These are phyloP conservation scores for Claviceps citrina DNA, from an alignment of 2,329 filamentous ascomycete genomes.

Conservation along the genomic window DNA sequence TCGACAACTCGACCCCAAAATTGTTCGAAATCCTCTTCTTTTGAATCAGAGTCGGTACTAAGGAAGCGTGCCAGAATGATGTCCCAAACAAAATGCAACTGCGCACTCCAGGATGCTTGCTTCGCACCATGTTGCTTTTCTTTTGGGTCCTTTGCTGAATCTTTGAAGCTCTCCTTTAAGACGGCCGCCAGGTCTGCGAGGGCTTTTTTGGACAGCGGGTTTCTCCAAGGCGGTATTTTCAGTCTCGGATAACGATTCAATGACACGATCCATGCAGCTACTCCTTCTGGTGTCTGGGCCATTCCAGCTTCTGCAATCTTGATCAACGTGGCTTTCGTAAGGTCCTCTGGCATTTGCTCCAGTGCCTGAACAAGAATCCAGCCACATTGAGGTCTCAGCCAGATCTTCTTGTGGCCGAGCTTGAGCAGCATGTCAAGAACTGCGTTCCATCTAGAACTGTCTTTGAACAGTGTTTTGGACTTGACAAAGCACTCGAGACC, in stretches of 20 bases:
- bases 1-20: conserved; percentile 85
- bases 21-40: conserved; percentile 43
- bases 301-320: conserved; percentile 49
- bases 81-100: conserved; percentile 80
- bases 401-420: conserved; percentile 67
- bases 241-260: conserved; percentile 47
- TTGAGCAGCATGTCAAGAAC: conserved; percentile 60
- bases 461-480: conserved; percentile 53
- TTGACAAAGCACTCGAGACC: conserved; percentile 75
- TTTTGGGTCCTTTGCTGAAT: conserved; percentile 30
- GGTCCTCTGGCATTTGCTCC: conserved; percentile 41
- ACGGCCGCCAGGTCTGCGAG: conserved; percentile 56
- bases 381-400: conserved; percentile 78
- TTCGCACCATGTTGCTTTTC: conserved; percentile 31
- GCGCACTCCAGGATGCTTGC: conserved; percentile 62
- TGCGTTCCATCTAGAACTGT: conserved; percentile 43
- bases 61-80: conserved; percentile 48
- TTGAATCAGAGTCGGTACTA: conserved; percentile 18
- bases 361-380: conserved; percentile 65
- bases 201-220: conserved; percentile 58
- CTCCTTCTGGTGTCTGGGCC: conserved; percentile 69
- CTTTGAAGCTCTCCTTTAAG: conserved; percentile 57
- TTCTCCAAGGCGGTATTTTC: conserved; percentile 57
- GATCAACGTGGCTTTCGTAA: conserved; percentile 46
- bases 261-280: conserved; percentile 72